Evolutionary conservation across 331 rosid species (phyloP).

Genomic region (Quercus phellos): DNA sequence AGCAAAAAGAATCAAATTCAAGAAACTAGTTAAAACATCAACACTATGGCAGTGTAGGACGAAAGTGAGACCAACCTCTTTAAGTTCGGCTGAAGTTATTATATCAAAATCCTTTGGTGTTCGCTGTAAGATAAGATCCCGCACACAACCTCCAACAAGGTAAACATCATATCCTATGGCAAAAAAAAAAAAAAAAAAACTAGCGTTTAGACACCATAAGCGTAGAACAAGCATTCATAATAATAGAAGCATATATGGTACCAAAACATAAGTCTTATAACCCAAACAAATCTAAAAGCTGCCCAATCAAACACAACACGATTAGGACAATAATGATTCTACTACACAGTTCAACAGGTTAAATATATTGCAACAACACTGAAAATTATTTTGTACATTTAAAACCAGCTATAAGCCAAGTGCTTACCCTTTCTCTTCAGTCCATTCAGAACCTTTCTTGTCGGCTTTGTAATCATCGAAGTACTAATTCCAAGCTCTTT

Average conservation of each 20-base stretch:
- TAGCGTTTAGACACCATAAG: neutral
- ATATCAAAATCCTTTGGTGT: slow-evolving; percentile 90
- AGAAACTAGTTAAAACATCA: neutral
- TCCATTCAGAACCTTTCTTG: slow-evolving; percentile 56
- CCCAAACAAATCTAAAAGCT: neutral
- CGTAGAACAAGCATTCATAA: neutral
- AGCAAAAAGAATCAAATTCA: neutral
- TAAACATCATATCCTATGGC: slow-evolving; percentile 71
- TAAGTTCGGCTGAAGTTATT: slow-evolving; percentile 74
- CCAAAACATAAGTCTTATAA: neutral
- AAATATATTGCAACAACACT: neutral
- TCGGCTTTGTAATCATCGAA: slow-evolving; percentile 59
- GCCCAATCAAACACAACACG: slow-evolving; percentile 4
- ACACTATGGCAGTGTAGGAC: neutral
- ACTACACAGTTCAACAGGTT: neutral
- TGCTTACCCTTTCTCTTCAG: slow-evolving; percentile 59
- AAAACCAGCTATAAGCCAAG: neutral
- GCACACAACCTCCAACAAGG: slow-evolving; percentile 90
- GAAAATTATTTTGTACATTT: neutral
- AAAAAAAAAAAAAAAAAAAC: slow-evolving; percentile 8
- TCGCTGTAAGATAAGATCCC: slow-evolving; percentile 71
- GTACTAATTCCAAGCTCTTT: slow-evolving; percentile 64
- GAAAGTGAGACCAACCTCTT: slow-evolving; percentile 50
- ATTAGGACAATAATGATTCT: neutral
- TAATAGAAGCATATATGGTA: neutral